phyloP scores from a whole-genome alignment of 1,139 yeast genomes.

The Ogataea hybrid region DNA sequence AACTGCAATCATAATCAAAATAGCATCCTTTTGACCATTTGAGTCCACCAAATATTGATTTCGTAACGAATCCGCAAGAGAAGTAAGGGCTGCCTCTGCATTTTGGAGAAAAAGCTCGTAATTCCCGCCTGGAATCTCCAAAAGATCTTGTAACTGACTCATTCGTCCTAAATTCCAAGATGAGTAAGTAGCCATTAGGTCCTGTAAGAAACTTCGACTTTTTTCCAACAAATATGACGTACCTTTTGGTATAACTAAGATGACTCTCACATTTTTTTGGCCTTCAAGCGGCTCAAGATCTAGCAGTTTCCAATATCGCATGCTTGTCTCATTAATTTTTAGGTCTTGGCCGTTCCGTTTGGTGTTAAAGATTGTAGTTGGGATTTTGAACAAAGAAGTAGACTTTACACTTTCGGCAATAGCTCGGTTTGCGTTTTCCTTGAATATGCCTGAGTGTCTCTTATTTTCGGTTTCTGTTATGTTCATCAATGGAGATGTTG shows the following conservation, averaged over 20 bases:
- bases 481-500: slow-evolving; percentile 29
- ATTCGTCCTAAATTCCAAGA: slow-evolving; percentile 49
- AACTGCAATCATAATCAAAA: slow-evolving; percentile 47
- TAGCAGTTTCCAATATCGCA: slow-evolving; percentile 55
- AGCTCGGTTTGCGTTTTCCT: slow-evolving; percentile 12
- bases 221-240: slow-evolving; percentile 30
- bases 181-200: slow-evolving; percentile 42
- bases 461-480: slow-evolving; percentile 16
- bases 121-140: slow-evolving; percentile 19
- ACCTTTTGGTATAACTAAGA: slow-evolving; percentile 41
- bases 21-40: slow-evolving; percentile 40
- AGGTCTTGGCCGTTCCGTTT: slow-evolving; percentile 33
- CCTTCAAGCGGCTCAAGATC: slow-evolving; percentile 53
- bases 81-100: slow-evolving; percentile 28
- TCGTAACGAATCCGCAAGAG: slow-evolving; percentile 34
- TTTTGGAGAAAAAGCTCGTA: slow-evolving; percentile 38
- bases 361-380: slow-evolving; percentile 34
- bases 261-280: slow-evolving; percentile 50
- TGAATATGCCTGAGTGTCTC: slow-evolving; percentile 9
- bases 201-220: slow-evolving; percentile 36
- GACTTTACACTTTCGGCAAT: slow-evolving; percentile 13
- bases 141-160: slow-evolving; percentile 15
- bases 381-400: slow-evolving; percentile 31
- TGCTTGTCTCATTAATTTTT: slow-evolving; percentile 33
- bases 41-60: slow-evolving; percentile 35